Evolutionary conservation across 1,139 yeast genomes (phyloP).

Genomic region (Pichia sp.): DNA sequence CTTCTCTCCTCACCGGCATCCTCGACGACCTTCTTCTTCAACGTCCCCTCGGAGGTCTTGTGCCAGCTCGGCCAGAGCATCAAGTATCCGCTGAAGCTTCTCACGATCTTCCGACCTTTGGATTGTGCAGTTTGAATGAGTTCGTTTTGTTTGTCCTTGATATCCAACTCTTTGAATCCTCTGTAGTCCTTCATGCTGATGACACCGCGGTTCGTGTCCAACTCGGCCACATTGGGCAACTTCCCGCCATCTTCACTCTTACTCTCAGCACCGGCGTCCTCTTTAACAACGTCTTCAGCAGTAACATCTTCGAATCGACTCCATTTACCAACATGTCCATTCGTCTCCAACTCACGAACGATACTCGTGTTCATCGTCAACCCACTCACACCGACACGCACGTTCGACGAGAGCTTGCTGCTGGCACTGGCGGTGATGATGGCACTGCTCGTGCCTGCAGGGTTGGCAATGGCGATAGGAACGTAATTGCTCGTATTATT

Average conservation of each 20-base stretch:
- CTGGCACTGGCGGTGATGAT: background rate
- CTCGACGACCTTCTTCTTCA: constrained; percentile 5
- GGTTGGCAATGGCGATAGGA: too few relatives aligned
- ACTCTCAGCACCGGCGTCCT: background rate
- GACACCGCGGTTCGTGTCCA: constrained; percentile 5
- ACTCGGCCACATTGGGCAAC: background rate
- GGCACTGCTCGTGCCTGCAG: background rate
- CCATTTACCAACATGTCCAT: constrained; percentile 18
- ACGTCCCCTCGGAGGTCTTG: constrained; percentile 10
- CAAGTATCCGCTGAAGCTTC: constrained; percentile 20
- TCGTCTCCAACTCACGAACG: constrained; percentile 20
- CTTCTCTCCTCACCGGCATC: constrained; percentile 3
- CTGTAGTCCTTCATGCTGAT: constrained; percentile 15
- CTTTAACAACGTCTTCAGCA: background rate
- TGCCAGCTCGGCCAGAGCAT: constrained; percentile 19
- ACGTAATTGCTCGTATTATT: too few relatives aligned
- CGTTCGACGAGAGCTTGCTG: constrained; percentile 15
- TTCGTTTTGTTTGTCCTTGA: constrained; percentile 6
- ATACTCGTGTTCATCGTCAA: constrained; percentile 20
- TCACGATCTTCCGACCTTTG: constrained; percentile 10
- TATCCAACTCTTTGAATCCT: constrained; percentile 13
- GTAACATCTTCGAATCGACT: constrained; percentile 3
- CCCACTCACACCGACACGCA: constrained; percentile 21
- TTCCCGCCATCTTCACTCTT: background rate
- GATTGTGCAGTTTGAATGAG: constrained; percentile 6